Evolutionary conservation across 345 rosid genomes (phyloP).

Genomic region (Pistacia vera): DNA sequence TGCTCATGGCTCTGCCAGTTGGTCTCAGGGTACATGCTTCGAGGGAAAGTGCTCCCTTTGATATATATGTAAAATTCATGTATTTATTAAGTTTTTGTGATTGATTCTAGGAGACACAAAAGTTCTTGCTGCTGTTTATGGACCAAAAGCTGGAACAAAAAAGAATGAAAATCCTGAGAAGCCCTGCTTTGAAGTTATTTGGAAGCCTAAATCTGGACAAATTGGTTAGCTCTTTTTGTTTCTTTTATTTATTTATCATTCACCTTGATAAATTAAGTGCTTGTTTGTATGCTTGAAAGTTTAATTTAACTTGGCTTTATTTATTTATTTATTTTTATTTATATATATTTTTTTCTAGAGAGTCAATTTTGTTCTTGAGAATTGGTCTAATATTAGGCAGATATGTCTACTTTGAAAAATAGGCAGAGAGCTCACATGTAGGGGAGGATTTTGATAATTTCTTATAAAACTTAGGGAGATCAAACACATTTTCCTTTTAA

Average conservation of each 20-base stretch:
- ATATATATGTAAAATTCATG: not conserved
- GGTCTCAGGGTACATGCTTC: constrained; percentile 74
- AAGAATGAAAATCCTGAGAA: constrained; percentile 91
- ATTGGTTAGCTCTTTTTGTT: constrained; percentile 47
- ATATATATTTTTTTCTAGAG: too few species aligned
- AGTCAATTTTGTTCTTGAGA: not conserved
- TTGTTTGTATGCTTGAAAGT: not conserved
- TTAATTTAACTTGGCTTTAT: not conserved
- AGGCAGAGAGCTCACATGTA: too few species aligned
- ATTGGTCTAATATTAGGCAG: not conserved
- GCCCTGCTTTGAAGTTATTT: constrained; percentile 86
- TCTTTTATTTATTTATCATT: not conserved
- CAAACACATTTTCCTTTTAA: too few species aligned
- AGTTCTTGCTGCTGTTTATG: constrained; percentile 89
- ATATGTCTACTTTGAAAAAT: too few species aligned
- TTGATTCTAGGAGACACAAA: constrained; percentile 69
- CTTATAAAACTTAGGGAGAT: not conserved
- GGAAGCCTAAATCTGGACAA: constrained; percentile 95
- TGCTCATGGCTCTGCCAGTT: constrained; percentile 95
- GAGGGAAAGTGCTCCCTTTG: not conserved
- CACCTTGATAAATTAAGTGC: not conserved
- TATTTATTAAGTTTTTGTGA: not conserved
- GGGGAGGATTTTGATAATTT: too few species aligned
- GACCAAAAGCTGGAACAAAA: constrained; percentile 91
- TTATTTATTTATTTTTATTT: too few species aligned